Evolutionary conservation across 139 green algal genomes (phyloP).

Genomic region (Tetradesmus obliquus): DNA sequence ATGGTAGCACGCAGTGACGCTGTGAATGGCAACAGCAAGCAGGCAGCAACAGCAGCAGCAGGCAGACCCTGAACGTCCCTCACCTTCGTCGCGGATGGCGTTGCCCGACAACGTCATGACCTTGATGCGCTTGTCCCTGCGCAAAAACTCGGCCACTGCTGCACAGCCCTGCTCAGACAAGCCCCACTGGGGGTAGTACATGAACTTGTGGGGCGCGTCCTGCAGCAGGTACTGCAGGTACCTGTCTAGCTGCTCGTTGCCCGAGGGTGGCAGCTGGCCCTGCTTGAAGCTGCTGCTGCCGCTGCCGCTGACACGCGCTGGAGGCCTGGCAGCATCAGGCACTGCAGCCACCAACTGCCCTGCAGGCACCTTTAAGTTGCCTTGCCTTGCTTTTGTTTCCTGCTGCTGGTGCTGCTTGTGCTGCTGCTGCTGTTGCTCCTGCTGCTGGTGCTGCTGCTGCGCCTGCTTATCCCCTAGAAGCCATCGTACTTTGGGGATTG

Average conservation of each 20-base stretch:
- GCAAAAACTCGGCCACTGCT: constrained; percentile 43
- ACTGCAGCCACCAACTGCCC: background rate
- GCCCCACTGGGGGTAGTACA: constrained; percentile 36
- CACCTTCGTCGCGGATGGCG: constrained; percentile 27
- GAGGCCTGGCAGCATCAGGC: background rate
- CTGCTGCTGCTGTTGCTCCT: background rate
- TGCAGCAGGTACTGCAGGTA: constrained; percentile 32
- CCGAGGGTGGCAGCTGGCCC: constrained; percentile 4
- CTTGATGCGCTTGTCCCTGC: constrained; percentile 38
- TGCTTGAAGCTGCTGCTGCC: constrained; percentile 24
- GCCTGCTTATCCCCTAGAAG: background rate
- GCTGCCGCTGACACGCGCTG: background rate
- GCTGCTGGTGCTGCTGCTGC: background rate
- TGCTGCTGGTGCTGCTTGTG: background rate
- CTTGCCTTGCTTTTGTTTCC: background rate
- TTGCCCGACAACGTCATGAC: constrained; percentile 38
- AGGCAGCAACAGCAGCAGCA: background rate
- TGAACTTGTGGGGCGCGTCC: background rate
- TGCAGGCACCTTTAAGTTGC: background rate
- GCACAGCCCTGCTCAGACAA: constrained; percentile 21
- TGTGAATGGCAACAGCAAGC: too few species aligned
- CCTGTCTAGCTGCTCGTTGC: constrained; percentile 35
- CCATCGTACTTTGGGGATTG: constrained; percentile 5
- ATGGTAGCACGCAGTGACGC: too few species aligned
- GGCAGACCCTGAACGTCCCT: background rate